phyloP scores from a whole-genome alignment of 139 green algal species.

The Trebouxia sp. region DNA sequence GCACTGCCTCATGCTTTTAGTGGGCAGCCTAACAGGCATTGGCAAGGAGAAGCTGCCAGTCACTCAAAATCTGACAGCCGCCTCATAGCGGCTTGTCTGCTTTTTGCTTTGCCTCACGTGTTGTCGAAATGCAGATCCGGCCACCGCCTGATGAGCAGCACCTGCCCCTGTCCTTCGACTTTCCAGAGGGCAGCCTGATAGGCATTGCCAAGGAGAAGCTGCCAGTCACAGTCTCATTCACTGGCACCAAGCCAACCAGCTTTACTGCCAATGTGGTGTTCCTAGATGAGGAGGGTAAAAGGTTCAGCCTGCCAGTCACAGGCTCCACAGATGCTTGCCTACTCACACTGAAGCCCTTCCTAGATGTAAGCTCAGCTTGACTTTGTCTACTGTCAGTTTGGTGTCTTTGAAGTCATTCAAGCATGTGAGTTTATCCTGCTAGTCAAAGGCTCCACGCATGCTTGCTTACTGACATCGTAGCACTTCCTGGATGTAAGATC shows the following conservation, averaged over 20 bases:
- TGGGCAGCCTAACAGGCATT: no score
- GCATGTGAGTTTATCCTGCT: no score
- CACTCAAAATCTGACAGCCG: no score
- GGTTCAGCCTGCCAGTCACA: conserved; percentile 63
- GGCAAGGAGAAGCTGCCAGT: no score
- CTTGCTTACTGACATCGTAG: background rate
- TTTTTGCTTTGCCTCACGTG: no score
- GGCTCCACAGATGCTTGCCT: conserved; percentile 72
- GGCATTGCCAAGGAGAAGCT: conserved; percentile 77
- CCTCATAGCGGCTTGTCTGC: no score
- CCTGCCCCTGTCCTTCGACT: conserved; percentile 63
- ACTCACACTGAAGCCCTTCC: conserved; percentile 65
- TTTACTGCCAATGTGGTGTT: conserved; percentile 83
- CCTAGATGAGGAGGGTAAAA: conserved; percentile 71
- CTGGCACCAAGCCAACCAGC: conserved; percentile 54
- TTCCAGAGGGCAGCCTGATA: conserved; percentile 73
- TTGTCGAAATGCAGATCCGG: conserved; percentile 8
- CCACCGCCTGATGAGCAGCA: conserved; percentile 65
- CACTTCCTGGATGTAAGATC: background rate
- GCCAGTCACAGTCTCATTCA: conserved; percentile 72
- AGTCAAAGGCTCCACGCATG: no score
- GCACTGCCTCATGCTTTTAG: no score
- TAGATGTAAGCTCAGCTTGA: conserved; percentile 39
- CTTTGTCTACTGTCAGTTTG: background rate
- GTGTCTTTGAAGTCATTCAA: background rate